Percentiles rank a stretch among this genome's conserved stretches.
phyloP scores from a whole-genome alignment of 305 asterid genomes.

The Fraxinus ornus region DNA sequence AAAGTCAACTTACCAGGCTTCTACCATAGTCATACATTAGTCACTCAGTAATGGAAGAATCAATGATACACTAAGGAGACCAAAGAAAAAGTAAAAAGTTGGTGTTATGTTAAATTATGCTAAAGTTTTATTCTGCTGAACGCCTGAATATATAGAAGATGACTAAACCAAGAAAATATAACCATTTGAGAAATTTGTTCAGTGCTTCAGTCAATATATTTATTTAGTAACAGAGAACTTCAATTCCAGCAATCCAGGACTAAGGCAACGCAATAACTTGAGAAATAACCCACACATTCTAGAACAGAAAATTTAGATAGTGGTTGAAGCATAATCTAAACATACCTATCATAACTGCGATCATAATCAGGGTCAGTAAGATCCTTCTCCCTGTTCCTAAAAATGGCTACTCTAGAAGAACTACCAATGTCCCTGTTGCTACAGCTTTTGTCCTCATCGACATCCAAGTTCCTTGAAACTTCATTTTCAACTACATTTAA shows the following conservation, averaged over 20 bases:
- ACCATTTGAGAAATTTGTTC: neutral
- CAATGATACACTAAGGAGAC: neutral
- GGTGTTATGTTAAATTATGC: neutral
- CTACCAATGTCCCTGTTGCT: slow-evolving; percentile 44
- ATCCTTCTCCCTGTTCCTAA: slow-evolving; percentile 91
- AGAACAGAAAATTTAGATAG: neutral
- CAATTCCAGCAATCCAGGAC: neutral
- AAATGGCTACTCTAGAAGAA: slow-evolving; percentile 68
- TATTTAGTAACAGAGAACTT: neutral
- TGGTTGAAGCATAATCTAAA: neutral
- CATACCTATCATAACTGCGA: slow-evolving; percentile 77
- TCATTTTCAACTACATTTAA: slow-evolving; percentile 46
- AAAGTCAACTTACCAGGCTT: neutral
- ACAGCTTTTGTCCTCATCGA: slow-evolving; percentile 49
- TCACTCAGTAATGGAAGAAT: neutral
- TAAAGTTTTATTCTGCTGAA: neutral
- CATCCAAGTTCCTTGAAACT: slow-evolving; percentile 43
- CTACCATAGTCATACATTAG: neutral
- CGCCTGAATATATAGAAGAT: neutral
- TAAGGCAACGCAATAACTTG: neutral
- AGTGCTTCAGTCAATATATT: neutral
- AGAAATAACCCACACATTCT: neutral
- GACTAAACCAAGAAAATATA: neutral
- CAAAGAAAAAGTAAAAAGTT: neutral
- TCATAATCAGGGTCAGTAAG: slow-evolving; percentile 91